Base-by-base conservation (phyloP, 176 grass and related monocot species). In the Aegilops sharonensis region DNA sequence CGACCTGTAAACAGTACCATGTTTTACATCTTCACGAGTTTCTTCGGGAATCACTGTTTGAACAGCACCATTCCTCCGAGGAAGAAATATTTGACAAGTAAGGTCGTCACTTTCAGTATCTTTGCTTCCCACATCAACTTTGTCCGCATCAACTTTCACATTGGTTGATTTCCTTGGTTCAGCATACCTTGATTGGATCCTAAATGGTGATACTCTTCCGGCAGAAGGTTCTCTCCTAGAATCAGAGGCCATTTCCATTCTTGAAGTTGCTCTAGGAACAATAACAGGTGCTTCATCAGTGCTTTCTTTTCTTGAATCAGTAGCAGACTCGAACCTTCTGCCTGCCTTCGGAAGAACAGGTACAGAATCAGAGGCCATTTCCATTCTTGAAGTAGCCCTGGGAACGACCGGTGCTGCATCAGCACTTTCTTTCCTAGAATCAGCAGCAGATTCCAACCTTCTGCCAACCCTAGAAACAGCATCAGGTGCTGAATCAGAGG, bases 401-500 rank as follows among this genome's bases (percentile, higher is more conserved):
- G 87, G 85, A 84, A 91, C 72, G 24, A 11, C 59, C 83, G 94
- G 83, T 75, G 88, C 68, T 68, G 54, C 85, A 87, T 99, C 94
- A 78, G 78, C 63, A 78, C 87, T 90, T 71, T 93, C 90, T 78
- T 97, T 99, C 57, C 84, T 93, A 69, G 90, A 90, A 78, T 95
- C 91, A 85, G 78, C 34, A 31, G 77, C 43, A 81, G 85, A 17
- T 67, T 92, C 90, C 27, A 87, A 23, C 84, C 83, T 92, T 85
- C 88, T 87, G 81, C 90, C 88, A 73, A 81, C 73, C 87, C 88
- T 91, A 63, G 89, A 90, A 73, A 87, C 87, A 82, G 52, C 36
- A 76, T 72, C 50, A 68, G 79, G 75, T 75, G 80, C 75, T 48
- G 80, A 87, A 61, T 96, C 92, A 94, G 94, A 86, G 21, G 82